phyloP scores from a whole-genome alignment of 768 basidiomycete genomes.

The Paxillus rubicundulus region DNA sequence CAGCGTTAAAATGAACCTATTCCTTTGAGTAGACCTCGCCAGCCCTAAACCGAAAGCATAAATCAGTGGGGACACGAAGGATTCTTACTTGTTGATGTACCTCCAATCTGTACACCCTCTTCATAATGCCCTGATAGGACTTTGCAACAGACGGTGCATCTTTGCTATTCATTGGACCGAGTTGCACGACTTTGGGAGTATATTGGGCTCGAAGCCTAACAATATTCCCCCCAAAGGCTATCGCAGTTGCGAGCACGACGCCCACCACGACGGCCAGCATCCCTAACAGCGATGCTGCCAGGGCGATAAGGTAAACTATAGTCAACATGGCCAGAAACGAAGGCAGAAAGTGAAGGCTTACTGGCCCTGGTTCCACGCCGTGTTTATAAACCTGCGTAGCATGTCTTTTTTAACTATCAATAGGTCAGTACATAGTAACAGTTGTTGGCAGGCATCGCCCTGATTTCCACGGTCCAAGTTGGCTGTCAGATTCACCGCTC shows the following conservation, averaged over 20 bases:
- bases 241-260: background rate
- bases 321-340: no score
- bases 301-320: no score
- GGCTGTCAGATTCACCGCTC: no score
- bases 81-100: slow-evolving; percentile 35
- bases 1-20: background rate
- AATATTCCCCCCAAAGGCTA: background rate
- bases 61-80: background rate
- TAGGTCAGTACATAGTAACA: no score
- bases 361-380: no score
- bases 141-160: slow-evolving; percentile 63
- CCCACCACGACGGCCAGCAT: no score
- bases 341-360: no score
- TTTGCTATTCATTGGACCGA: slow-evolving; percentile 67
- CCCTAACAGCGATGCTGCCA: no score
- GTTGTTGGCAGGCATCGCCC: no score
- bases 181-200: slow-evolving; percentile 20
- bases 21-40: background rate
- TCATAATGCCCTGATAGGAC: slow-evolving; percentile 66
- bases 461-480: no score
- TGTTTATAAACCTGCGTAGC: no score
- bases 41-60: background rate
- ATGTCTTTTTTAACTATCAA: no score
- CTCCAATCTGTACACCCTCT: slow-evolving; percentile 64
- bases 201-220: slow-evolving; percentile 6